phyloP scores from a whole-genome alignment of 2,329 filamentous ascomycete species.

The Ceratocystis colombiana region DNA sequence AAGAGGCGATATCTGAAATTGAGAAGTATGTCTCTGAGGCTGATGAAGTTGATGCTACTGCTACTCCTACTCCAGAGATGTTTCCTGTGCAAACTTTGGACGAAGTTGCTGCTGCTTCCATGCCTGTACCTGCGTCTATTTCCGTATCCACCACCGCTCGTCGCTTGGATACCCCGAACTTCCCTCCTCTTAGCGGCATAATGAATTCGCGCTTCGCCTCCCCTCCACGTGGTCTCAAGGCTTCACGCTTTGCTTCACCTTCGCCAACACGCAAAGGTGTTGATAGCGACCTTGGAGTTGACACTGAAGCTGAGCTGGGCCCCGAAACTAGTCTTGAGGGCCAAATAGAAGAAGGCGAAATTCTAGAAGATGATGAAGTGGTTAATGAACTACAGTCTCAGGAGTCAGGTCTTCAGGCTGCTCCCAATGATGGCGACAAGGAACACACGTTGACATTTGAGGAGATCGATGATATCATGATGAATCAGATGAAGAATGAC shows the following conservation, averaged over 20 bases:
- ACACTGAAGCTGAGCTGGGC: constrained; percentile 29
- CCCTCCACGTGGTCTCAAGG: constrained; percentile 34
- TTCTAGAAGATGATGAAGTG: constrained; percentile 22
- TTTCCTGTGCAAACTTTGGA: constrained; percentile 23
- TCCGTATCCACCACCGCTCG: neutral
- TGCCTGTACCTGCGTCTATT: constrained; percentile 24
- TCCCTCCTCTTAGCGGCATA: constrained; percentile 29
- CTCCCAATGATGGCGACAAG: constrained; percentile 30
- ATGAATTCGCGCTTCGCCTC: constrained; percentile 42
- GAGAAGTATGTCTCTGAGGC: neutral
- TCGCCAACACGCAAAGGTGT: constrained; percentile 38
- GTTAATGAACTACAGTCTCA: constrained; percentile 25
- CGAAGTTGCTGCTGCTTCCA: neutral
- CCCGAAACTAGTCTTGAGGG: constrained; percentile 34
- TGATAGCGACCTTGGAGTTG: neutral
- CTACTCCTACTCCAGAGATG: constrained; percentile 25
- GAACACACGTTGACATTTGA: constrained; percentile 49
- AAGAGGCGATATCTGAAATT: neutral
- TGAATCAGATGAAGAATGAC: constrained; percentile 71
- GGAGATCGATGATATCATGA: constrained; percentile 92
- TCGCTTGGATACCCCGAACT: constrained; percentile 28
- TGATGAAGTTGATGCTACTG: constrained; percentile 19
- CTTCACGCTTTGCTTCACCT: constrained; percentile 42
- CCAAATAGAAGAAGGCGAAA: constrained; percentile 30
- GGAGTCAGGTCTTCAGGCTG: constrained; percentile 26